Evolutionary conservation across 768 basidiomycete species (phyloP).

Genomic region (Boletus edulis): DNA sequence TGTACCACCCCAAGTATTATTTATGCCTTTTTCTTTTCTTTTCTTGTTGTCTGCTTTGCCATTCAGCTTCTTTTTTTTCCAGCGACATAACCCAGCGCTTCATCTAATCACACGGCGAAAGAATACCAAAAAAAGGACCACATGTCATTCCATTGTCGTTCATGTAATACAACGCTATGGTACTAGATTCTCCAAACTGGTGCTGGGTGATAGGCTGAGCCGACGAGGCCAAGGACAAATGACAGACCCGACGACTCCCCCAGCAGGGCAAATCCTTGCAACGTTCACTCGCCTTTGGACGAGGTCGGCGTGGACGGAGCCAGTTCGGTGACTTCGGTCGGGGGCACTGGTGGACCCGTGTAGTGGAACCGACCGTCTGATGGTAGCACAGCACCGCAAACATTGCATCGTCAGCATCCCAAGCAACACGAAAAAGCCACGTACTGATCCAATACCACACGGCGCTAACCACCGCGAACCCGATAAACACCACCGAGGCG

Average conservation of each 20-base stretch:
- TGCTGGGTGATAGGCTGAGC: background rate
- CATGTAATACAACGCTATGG: background rate
- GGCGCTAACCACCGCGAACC: constrained; percentile 55
- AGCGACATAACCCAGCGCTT: constrained; percentile 11
- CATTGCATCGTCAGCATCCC: background rate
- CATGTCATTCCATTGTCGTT: background rate
- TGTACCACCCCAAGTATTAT: background rate
- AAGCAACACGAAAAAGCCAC: constrained; percentile 18
- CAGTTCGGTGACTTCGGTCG: constrained; percentile 2
- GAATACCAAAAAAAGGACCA: background rate
- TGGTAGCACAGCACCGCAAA: background rate
- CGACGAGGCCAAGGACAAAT: no score
- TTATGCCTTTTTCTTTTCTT: no score
- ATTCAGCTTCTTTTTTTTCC: background rate
- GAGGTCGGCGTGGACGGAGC: background rate
- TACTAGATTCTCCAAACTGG: background rate
- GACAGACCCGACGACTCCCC: no score
- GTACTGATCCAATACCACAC: constrained; percentile 59
- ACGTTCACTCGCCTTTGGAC: constrained; percentile 10
- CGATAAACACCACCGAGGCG: constrained; percentile 65
- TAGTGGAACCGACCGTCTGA: constrained; percentile 45
- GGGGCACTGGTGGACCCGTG: constrained; percentile 40
- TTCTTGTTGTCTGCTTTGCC: background rate
- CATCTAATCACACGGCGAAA: constrained; percentile 5
- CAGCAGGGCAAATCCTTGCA: no score